Evolutionary conservation across 805 yeast species (phyloP).

Genomic region (Zygoascus ofunaensis): DNA sequence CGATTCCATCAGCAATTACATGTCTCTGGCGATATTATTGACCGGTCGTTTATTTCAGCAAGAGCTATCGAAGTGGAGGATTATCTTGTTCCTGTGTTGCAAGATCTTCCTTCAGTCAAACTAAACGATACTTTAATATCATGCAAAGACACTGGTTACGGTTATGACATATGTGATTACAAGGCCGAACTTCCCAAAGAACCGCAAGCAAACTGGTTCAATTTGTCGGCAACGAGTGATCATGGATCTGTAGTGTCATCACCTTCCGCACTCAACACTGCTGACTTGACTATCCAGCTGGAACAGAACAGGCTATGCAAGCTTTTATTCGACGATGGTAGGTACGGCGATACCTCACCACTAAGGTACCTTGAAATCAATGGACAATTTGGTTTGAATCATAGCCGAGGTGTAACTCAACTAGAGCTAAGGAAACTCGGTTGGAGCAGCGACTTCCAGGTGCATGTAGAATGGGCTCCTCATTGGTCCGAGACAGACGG

Average conservation of each 20-base stretch:
- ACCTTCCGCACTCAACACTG: constrained; percentile 32
- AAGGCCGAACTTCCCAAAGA: background rate
- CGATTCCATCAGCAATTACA: constrained; percentile 58
- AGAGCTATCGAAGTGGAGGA: constrained; percentile 45
- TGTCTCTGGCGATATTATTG: constrained; percentile 23
- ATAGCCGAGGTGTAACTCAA: background rate
- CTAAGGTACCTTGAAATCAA: constrained; percentile 35
- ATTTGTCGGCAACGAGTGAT: background rate
- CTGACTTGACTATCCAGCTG: constrained; percentile 50
- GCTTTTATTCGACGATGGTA: constrained; percentile 44
- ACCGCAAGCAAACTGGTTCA: constrained; percentile 1
- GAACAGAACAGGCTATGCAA: constrained; percentile 58
- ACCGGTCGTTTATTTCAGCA: constrained; percentile 24
- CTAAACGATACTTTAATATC: background rate
- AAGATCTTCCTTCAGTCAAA: constrained; percentile 59
- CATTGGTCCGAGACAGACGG: constrained; percentile 2
- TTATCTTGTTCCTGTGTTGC: constrained; percentile 31
- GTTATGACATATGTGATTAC: background rate
- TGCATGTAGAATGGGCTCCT: constrained; percentile 22
- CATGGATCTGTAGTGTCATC: background rate
- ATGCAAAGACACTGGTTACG: background rate
- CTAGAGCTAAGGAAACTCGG: constrained; percentile 49
- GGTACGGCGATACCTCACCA: constrained; percentile 40
- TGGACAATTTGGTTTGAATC: background rate
- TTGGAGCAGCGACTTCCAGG: constrained; percentile 45